Base-by-base conservation (phyloP, 257 asterid genomes). In the Echites panduratus region DNA sequence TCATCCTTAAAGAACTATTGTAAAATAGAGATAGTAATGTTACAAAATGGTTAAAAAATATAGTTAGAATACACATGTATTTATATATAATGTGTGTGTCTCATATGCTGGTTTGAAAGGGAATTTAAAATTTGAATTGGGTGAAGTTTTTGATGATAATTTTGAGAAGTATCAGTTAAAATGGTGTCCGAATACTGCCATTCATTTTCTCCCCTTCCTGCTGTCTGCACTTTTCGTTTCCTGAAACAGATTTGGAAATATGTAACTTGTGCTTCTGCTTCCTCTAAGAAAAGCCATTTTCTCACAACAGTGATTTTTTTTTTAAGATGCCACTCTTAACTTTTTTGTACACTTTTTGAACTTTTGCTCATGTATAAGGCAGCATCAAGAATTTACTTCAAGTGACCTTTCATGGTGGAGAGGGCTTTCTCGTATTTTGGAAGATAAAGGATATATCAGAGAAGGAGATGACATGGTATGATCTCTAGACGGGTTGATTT, bases 381-480 rank as follows among this genome's bases (percentile, higher is more conserved):
- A 90, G 96, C 77, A 84, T 78, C 84, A 63, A 41, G 82, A 77
- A 59, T 90, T 84, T 79, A 80, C 83, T 73, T 72, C 86, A 27
- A 85, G 84, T 82, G 95, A 90, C 77, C 73, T 87, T 78, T 64
- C 78, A 69, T 88, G 96, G 96, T 90, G 96, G 96, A 86, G 80
- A 57, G 89, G 95, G 73, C 90, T 90, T 74, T 85, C 87, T 74
- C 95, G 96, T 75, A 40, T 90, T 70, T 79, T 88, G 81, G 87
- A 87, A 81, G 88, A 84, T 70, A 83, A 84, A 83, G 90, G 88
- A 64, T 75, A 81, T 70, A 85, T 90, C 64, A 79, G 76, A 70
- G 96, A 90, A 62, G 87, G 83, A 65, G 88, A 84, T 79, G 87
- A 61, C 76, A 85, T 66, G 96, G 96, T 90, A 88, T 43, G 77